A percentile compares a stretch with the other conserved stretches of the same genome.
These are phyloP conservation scores for Monosporozyma aquatica DNA, from an alignment of 805 yeast genomes.

Conservation along the genomic window DNA sequence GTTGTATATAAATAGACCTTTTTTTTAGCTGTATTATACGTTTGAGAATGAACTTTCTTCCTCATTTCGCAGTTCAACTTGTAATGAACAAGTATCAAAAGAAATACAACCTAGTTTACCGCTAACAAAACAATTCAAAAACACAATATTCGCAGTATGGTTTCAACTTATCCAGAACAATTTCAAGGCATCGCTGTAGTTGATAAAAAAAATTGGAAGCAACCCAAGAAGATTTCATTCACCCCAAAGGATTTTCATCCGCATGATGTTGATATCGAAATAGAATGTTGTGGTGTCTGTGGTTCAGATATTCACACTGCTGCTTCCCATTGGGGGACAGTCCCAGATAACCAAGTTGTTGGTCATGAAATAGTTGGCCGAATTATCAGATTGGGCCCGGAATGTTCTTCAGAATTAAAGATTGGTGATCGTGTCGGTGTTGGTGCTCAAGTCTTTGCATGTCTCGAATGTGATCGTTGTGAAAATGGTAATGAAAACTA, in stretches of 20 bases:
- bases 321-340: conserved; percentile 18
- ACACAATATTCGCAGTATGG: too few species aligned
- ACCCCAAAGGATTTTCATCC: conserved; percentile 39
- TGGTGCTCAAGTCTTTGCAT: conserved; percentile 61
- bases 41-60: too few species aligned
- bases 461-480: conserved; percentile 59
- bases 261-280: conserved; percentile 46
- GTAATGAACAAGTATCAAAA: too few species aligned
- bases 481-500: conserved; percentile 43
- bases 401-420: conserved; percentile 38
- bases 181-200: conserved; percentile 54
- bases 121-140: too few species aligned
- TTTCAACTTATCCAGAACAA: conserved; percentile 30
- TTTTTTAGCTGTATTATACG: too few species aligned
- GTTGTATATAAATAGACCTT: too few species aligned
- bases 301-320: conserved; percentile 43
- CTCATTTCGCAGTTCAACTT: too few species aligned
- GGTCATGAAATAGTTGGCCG: conserved; percentile 64
- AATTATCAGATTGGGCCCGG: conserved; percentile 52
- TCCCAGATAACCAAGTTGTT: conserved; percentile 35
- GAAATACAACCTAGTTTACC: too few species aligned
- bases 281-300: conserved; percentile 57
- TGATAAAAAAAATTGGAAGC: conserved; percentile 43
- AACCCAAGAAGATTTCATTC: conserved; percentile 43
- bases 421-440: conserved; percentile 74